phyloP scores from a whole-genome alignment of 225 moss, liverwort and hornwort species.

The Thuidium tamariscinum region DNA sequence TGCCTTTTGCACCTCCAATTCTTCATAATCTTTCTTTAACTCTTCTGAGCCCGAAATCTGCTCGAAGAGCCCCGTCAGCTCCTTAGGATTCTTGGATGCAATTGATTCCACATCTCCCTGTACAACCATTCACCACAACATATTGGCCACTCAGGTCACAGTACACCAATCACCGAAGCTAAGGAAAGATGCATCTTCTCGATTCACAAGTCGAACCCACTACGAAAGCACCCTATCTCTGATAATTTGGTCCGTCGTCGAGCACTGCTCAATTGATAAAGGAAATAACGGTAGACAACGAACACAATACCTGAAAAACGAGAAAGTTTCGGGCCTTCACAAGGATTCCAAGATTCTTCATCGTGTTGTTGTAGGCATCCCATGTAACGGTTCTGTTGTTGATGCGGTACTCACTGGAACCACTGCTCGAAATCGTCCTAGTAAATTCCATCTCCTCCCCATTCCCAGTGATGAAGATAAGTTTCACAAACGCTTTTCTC shows the following conservation, averaged over 20 bases:
- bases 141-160: background rate
- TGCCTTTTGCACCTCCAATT: slow-evolving; percentile 81
- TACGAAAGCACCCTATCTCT: background rate
- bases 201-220: background rate
- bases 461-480: slow-evolving; percentile 64
- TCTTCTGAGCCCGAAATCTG: slow-evolving; percentile 99
- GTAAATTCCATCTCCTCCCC: slow-evolving; percentile 92
- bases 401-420: slow-evolving; percentile 86
- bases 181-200: background rate
- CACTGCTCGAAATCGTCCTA: slow-evolving; percentile 70
- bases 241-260: background rate
- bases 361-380: slow-evolving; percentile 89
- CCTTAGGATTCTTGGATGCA: slow-evolving; percentile 98
- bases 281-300: background rate
- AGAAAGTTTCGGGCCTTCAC: slow-evolving; percentile 99
- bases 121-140: background rate
- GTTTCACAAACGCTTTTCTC: slow-evolving; percentile 86
- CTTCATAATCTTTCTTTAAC: slow-evolving; percentile 87
- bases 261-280: background rate
- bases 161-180: background rate
- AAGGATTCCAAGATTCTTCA: slow-evolving; percentile 88
- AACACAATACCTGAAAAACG: slow-evolving; percentile 70
- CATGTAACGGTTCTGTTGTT: slow-evolving; percentile 66
- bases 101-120: slow-evolving; percentile 99
- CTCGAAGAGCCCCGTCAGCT: slow-evolving; percentile 95